Conservation (phyloP, 78 protist species). For the Dictyostelium citrinum region DNA sequence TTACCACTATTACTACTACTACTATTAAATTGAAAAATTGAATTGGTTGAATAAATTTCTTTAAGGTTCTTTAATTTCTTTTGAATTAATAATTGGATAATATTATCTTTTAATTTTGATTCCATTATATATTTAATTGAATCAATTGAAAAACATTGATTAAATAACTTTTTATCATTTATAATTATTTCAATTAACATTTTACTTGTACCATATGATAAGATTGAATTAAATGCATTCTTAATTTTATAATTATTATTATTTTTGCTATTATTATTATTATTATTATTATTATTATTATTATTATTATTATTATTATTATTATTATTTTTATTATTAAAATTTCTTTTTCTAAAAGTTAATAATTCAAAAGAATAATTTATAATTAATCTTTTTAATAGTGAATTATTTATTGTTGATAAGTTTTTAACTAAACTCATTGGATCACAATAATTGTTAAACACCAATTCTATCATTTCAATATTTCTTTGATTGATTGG, state of each 20-base stretch:
- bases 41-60: neutral
- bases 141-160: neutral
- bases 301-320: too few species aligned
- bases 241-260: too few species aligned
- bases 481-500: neutral
- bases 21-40: neutral
- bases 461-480: neutral
- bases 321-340: too few species aligned
- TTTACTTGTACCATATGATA: neutral
- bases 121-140: neutral
- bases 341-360: too few species aligned
- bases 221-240: neutral
- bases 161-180: too few species aligned
- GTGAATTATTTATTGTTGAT: neutral
- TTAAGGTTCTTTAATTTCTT: neutral
- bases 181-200: neutral
- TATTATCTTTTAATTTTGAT: neutral
- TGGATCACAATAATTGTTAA: neutral
- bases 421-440: neutral
- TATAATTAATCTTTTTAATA: neutral
- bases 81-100: neutral
- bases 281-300: too few species aligned
- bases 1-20: neutral
- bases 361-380: neutral
- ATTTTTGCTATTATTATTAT: too few species aligned